Conservation (phyloP, 129 eudicot genomes). For the Scalesia atractyloides region DNA sequence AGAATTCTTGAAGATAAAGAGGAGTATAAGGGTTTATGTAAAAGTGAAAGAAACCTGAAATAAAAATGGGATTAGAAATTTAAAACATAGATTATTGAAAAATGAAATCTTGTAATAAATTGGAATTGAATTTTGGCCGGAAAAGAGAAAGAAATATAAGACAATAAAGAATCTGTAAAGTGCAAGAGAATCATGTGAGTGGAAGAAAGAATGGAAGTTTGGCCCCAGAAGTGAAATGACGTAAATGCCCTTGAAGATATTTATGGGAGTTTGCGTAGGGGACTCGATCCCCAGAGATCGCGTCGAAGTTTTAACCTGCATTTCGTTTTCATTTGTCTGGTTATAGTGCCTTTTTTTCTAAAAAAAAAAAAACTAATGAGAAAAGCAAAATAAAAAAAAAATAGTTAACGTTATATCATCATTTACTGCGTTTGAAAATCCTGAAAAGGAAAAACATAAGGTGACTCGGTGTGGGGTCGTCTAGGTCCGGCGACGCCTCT, state of each 20-base stretch:
- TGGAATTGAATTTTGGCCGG: neutral
- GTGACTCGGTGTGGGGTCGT: too few relatives aligned
- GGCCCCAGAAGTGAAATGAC: constrained; percentile 35
- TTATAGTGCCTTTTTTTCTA: neutral
- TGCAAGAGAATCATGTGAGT: constrained; percentile 42
- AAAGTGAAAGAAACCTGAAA: constrained; percentile 29
- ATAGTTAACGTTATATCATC: too few relatives aligned
- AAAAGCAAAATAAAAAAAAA: too few relatives aligned
- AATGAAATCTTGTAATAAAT: constrained; percentile 1
- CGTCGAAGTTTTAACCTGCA: constrained; percentile 36
- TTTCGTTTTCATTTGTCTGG: constrained; percentile 5
- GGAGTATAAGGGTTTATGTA: constrained; percentile 19
- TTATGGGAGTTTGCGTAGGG: constrained; percentile 30
- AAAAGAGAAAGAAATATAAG: neutral
- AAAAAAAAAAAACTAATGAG: neutral
- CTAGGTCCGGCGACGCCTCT: too few relatives aligned
- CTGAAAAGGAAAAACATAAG: too few relatives aligned
- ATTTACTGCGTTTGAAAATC: too few relatives aligned
- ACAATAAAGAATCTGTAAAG: constrained; percentile 32
- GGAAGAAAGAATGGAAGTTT: constrained; percentile 20
- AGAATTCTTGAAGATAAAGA: constrained; percentile 3
- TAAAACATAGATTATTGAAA: neutral
- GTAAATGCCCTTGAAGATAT: constrained; percentile 14
- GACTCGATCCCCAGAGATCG: constrained; percentile 33
- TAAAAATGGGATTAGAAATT: neutral